Conservation (phyloP, 352 stramenopile genomes). For the Pythium periplocum region DNA sequence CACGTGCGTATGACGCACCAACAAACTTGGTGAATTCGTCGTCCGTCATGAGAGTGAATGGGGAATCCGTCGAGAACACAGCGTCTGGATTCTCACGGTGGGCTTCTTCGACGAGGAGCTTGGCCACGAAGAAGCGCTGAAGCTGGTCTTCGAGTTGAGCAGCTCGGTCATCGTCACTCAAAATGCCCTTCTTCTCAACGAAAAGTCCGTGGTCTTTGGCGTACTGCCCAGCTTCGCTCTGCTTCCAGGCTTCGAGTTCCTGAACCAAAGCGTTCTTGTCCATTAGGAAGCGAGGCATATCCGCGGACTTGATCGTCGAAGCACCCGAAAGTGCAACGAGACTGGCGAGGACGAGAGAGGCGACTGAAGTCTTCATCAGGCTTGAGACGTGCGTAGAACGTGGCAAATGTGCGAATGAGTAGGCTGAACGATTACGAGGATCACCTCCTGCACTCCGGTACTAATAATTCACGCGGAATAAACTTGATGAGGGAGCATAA, state of each 20-base stretch:
- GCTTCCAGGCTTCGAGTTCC: constrained; percentile 47
- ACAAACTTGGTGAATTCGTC: constrained; percentile 58
- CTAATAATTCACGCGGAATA: no score
- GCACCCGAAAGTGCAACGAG: constrained; percentile 14
- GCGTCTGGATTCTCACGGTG: constrained; percentile 52
- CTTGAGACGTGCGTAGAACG: not conserved
- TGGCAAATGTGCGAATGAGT: constrained; percentile 3
- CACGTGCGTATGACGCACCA: constrained; percentile 29
- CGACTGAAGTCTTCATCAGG: constrained; percentile 18
- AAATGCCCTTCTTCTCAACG: constrained; percentile 5
- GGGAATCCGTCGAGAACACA: constrained; percentile 56
- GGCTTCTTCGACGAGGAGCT: constrained; percentile 47
- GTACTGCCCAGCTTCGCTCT: constrained; percentile 35
- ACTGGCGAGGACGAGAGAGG: constrained; percentile 22
- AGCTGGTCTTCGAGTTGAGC: constrained; percentile 34
- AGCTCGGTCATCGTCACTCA: constrained; percentile 6
- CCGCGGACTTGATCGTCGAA: constrained; percentile 22
- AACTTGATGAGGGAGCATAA: no score
- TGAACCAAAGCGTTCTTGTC: constrained; percentile 29
- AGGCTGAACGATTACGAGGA: no score
- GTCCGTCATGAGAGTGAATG: constrained; percentile 70
- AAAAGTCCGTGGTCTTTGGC: constrained; percentile 48
- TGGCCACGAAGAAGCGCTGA: constrained; percentile 53
- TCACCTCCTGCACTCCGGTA: no score
- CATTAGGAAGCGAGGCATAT: constrained; percentile 40